A percentile compares a stretch with the other conserved stretches of the same genome.
phyloP scores from a whole-genome alignment of 2,329 filamentous ascomycete species.

The Hymenoscyphus albidus region DNA sequence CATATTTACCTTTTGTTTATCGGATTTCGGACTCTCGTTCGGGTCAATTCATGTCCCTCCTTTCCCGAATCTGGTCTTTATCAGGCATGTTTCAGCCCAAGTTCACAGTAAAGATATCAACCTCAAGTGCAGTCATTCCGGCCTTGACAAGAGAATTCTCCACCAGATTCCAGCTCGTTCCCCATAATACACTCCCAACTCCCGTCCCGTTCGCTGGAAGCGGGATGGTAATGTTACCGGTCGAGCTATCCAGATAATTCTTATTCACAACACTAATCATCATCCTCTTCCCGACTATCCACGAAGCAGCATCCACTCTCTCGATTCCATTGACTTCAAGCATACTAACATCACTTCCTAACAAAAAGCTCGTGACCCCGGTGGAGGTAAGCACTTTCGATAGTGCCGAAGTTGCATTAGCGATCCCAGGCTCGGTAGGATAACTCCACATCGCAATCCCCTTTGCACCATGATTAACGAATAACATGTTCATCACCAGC shows the following conservation, averaged over 20 bases:
- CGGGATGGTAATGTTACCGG: conserved; percentile 7
- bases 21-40: background rate
- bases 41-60: background rate
- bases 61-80: background rate
- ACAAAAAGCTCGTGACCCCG: conserved; percentile 35
- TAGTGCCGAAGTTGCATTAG: conserved; percentile 36
- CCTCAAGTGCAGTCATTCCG: conserved; percentile 12
- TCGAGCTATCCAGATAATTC: conserved; percentile 24
- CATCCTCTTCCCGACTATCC: conserved; percentile 34
- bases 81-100: background rate
- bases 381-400: conserved; percentile 36
- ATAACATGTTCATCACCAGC: conserved; percentile 45
- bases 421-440: conserved; percentile 38
- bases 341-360: conserved; percentile 22
- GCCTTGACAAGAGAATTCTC: conserved; percentile 7
- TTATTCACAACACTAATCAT: conserved; percentile 38
- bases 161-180: conserved; percentile 9
- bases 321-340: conserved; percentile 27
- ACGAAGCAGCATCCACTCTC: conserved; percentile 37
- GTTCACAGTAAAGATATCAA: conserved; percentile 34
- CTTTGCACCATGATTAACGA: conserved; percentile 47
- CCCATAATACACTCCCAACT: conserved; percentile 11
- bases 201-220: conserved; percentile 1
- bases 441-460: conserved; percentile 46
- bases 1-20: background rate